These are phyloP conservation scores for Solanum sejunctum DNA, from an alignment of 257 asterid genomes.

Conservation along the genomic window DNA sequence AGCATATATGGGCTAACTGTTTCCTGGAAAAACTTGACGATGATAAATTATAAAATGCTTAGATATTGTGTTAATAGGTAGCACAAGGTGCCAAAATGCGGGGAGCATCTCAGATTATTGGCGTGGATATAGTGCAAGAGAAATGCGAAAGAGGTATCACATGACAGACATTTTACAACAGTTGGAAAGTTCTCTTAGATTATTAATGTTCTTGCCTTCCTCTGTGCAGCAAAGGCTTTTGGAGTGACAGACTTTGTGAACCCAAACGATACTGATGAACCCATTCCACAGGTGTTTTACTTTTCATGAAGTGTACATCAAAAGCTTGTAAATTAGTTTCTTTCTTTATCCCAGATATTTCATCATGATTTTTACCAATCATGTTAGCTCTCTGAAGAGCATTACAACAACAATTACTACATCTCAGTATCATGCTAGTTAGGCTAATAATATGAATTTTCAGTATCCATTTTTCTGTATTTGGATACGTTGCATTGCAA, in stretches of 20 bases:
- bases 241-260: slow-evolving; percentile 81
- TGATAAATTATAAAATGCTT: neutral
- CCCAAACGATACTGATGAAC: slow-evolving; percentile 65
- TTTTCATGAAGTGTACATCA: neutral
- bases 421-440: neutral
- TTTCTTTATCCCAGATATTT: neutral
- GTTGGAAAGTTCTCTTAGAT: neutral
- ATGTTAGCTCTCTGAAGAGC: neutral
- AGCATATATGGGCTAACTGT: neutral
- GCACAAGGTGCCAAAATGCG: slow-evolving; percentile 90
- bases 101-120: slow-evolving; percentile 85
- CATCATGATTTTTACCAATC: neutral
- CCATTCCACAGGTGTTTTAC: slow-evolving; percentile 68
- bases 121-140: slow-evolving; percentile 64
- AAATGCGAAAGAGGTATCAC: slow-evolving; percentile 54
- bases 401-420: neutral
- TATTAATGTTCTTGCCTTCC: neutral
- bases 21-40: neutral
- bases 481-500: neutral
- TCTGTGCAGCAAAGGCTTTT: slow-evolving; percentile 61
- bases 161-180: neutral
- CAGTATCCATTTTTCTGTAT: neutral
- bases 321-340: neutral
- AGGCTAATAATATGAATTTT: neutral
- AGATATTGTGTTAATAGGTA: slow-evolving; percentile 35